These are phyloP conservation scores for Catenaria anguillulae DNA, from an alignment of 371 early-diverging fungal genomes.

Conservation along the genomic window DNA sequence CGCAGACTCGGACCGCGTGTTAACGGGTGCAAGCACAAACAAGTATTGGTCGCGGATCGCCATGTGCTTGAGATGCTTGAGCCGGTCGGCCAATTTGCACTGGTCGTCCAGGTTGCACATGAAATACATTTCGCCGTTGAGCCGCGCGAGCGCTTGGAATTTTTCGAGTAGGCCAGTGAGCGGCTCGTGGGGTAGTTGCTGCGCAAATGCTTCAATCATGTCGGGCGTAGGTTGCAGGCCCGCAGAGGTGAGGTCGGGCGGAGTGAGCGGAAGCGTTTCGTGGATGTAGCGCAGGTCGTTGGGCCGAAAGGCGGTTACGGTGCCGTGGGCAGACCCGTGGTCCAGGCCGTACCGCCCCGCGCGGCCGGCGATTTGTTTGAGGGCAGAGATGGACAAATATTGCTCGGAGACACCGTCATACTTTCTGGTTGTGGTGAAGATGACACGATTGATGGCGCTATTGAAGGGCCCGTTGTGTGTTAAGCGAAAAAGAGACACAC, in stretches of 20 bases:
- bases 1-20: constrained; percentile 15
- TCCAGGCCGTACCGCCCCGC: constrained; percentile 70
- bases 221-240: constrained; percentile 64
- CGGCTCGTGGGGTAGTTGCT: constrained; percentile 42
- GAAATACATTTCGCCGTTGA: constrained; percentile 48
- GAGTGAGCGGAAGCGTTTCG: constrained; percentile 10
- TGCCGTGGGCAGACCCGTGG: constrained; percentile 12
- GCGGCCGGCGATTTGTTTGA: constrained; percentile 90
- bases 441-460: constrained; percentile 70
- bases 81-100: constrained; percentile 38
- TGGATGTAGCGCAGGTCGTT: constrained; percentile 18
- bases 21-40: constrained; percentile 51
- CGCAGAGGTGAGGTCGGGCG: constrained; percentile 32
- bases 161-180: constrained; percentile 8
- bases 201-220: constrained; percentile 62
- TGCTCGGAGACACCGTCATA: constrained; percentile 47
- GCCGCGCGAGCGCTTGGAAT: constrained; percentile 48
- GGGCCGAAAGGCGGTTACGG: constrained; percentile 18
- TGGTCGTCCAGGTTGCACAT: constrained; percentile 47
- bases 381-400: constrained; percentile 49
- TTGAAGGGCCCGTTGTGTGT: neutral
- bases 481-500: neutral
- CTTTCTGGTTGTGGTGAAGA: constrained; percentile 61
- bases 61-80: constrained; percentile 40
- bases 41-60: constrained; percentile 44